Conservation (phyloP, 139 green algal species). For the Coccomyxa sp. region DNA sequence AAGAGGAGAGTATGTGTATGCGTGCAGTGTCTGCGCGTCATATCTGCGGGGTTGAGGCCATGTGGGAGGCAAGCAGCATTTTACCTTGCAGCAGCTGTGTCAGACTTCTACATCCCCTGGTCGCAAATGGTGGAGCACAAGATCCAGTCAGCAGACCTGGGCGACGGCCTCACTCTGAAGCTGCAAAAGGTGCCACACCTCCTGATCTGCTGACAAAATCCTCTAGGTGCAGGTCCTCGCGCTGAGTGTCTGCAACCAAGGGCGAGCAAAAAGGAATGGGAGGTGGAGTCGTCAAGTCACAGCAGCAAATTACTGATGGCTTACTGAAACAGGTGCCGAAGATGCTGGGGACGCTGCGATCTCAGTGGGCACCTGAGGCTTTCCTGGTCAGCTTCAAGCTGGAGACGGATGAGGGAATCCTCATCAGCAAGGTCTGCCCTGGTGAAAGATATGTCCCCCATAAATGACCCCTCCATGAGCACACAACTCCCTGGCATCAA, state of each 20-base stretch:
- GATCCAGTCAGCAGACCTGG: conserved; percentile 78
- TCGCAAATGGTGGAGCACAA: conserved; percentile 90
- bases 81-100: conserved; percentile 97
- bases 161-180: conserved; percentile 41
- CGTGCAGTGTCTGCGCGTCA: conserved; percentile 51
- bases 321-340: conserved; percentile 78
- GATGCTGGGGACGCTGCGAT: conserved; percentile 75
- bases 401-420: conserved; percentile 84
- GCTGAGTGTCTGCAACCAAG: too few species aligned
- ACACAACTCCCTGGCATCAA: background rate
- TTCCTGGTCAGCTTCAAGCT: conserved; percentile 97
- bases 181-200: conserved; percentile 34
- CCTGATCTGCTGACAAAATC: background rate
- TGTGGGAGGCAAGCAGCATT: conserved; percentile 62
- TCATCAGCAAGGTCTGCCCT: conserved; percentile 61
- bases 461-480: background rate
- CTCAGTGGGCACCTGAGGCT: conserved; percentile 76
- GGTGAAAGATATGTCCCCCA: background rate
- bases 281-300: background rate
- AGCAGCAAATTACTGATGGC: background rate
- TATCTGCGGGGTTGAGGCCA: conserved; percentile 41
- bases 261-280: background rate
- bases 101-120: conserved; percentile 97
- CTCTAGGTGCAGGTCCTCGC: background rate
- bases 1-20: background rate